Conservation (phyloP, 352 stramenopile genomes). For the Pythium periplocum region DNA sequence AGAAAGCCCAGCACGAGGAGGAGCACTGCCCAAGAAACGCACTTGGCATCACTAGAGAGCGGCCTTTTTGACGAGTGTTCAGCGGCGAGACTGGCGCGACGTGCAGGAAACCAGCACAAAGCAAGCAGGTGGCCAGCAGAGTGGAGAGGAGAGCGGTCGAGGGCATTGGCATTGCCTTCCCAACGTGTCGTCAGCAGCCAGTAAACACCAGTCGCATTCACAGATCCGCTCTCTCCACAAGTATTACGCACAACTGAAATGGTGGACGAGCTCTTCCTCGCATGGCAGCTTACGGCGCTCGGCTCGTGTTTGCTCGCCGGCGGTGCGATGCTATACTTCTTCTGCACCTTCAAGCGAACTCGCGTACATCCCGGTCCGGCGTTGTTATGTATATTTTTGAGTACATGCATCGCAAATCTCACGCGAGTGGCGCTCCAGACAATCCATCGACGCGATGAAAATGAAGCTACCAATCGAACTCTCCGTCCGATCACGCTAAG, state of each 20-base stretch:
- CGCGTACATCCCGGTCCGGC: slow-evolving; percentile 64
- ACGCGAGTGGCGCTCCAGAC: slow-evolving; percentile 57
- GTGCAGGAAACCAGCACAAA: too few relatives aligned
- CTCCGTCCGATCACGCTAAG: slow-evolving; percentile 40
- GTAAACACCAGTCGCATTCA: too few relatives aligned
- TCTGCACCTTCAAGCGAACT: slow-evolving; percentile 54
- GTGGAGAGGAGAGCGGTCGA: too few relatives aligned
- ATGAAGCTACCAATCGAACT: background rate
- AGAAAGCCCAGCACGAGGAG: too few relatives aligned
- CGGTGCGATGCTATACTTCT: slow-evolving; percentile 64
- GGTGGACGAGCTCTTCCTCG: slow-evolving; percentile 61
- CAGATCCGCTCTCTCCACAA: too few relatives aligned
- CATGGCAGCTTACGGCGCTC: slow-evolving; percentile 72
- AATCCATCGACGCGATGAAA: slow-evolving; percentile 20
- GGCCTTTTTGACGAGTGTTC: too few relatives aligned
- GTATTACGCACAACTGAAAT: slow-evolving; percentile 1
- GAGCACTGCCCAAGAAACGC: too few relatives aligned
- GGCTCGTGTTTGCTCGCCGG: slow-evolving; percentile 42
- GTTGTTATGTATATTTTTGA: slow-evolving; percentile 76
- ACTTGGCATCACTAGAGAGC: too few relatives aligned
- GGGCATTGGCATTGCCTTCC: too few relatives aligned
- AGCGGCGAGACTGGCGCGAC: too few relatives aligned
- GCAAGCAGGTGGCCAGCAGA: too few relatives aligned
- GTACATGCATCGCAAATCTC: slow-evolving; percentile 59
- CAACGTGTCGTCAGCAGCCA: too few relatives aligned